Percentiles rank a stretch among this genome's conserved stretches.
These are phyloP conservation scores for Bipolaris gigantea DNA, from an alignment of 2,329 filamentous ascomycete species.

Conservation along the genomic window DNA sequence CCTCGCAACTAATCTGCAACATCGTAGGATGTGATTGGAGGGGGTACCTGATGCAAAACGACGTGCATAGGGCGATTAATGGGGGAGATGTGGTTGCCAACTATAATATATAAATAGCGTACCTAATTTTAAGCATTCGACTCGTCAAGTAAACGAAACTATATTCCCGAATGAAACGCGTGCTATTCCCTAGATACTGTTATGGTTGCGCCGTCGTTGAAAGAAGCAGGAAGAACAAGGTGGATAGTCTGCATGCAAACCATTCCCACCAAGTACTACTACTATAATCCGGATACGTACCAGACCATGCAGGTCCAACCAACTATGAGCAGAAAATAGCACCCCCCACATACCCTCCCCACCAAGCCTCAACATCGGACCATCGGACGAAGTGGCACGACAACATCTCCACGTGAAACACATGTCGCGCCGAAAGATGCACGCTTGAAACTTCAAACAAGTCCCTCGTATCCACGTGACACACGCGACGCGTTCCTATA, in stretches of 20 bases:
- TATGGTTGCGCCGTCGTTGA: neutral
- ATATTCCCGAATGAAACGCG: neutral
- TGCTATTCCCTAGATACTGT: neutral
- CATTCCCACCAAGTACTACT: no score
- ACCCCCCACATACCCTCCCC: neutral
- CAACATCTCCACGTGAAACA: conserved; percentile 31
- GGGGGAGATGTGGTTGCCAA: neutral
- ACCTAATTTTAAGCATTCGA: neutral
- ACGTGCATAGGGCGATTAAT: neutral
- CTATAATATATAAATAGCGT: neutral
- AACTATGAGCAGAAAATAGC: neutral
- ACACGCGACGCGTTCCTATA: conserved; percentile 21
- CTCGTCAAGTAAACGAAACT: neutral
- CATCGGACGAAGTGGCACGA: conserved; percentile 22
- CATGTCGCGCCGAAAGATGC: conserved; percentile 23
- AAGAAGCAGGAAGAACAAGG: neutral
- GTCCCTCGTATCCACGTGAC: conserved; percentile 27
- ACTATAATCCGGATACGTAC: no score
- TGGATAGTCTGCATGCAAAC: no score
- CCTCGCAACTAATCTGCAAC: neutral
- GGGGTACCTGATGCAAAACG: neutral
- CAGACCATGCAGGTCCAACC: neutral
- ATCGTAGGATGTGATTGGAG: neutral
- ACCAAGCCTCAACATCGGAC: neutral
- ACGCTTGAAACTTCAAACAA: conserved; percentile 26